phyloP scores from a whole-genome alignment of 345 rosid species.

The Populus ilicifolia region DNA sequence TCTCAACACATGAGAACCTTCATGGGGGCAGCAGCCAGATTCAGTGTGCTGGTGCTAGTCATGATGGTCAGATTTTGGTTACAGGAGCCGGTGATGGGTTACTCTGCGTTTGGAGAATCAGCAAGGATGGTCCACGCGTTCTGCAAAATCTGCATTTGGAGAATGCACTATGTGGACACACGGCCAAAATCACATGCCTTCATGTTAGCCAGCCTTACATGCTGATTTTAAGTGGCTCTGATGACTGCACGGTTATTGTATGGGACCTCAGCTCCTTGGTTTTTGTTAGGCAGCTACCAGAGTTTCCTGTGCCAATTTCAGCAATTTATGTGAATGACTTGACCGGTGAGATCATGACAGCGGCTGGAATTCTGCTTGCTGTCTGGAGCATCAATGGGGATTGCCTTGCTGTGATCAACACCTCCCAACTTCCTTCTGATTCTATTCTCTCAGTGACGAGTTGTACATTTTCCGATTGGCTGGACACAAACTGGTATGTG shows the following conservation, averaged over 20 bases:
- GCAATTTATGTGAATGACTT: slow-evolving; percentile 90
- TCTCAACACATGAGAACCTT: slow-evolving; percentile 95
- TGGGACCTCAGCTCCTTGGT: slow-evolving; percentile 94
- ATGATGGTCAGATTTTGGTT: slow-evolving; percentile 85
- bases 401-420: slow-evolving; percentile 82
- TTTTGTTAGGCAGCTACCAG: slow-evolving; percentile 85
- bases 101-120: slow-evolving; percentile 83
- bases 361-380: slow-evolving; percentile 92
- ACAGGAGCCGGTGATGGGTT: slow-evolving; percentile 95
- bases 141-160: slow-evolving; percentile 54
- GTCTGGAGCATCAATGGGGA: slow-evolving; percentile 99
- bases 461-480: slow-evolving; percentile 84
- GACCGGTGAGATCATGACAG: slow-evolving; percentile 90
- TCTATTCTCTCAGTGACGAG: slow-evolving; percentile 83
- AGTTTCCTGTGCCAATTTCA: slow-evolving; percentile 79
- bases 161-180: slow-evolving; percentile 84
- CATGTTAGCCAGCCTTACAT: slow-evolving; percentile 94
- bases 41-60: slow-evolving; percentile 82
- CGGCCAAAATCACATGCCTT: slow-evolving; percentile 78
- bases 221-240: slow-evolving; percentile 94
- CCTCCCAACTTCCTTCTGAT: slow-evolving; percentile 96
- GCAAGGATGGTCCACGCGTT: slow-evolving; percentile 60
- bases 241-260: slow-evolving; percentile 84
- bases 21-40: slow-evolving; percentile 89
- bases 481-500: slow-evolving; percentile 84